phyloP scores from a whole-genome alignment of 352 stramenopile species.

The Elongisporangium undulatum region DNA sequence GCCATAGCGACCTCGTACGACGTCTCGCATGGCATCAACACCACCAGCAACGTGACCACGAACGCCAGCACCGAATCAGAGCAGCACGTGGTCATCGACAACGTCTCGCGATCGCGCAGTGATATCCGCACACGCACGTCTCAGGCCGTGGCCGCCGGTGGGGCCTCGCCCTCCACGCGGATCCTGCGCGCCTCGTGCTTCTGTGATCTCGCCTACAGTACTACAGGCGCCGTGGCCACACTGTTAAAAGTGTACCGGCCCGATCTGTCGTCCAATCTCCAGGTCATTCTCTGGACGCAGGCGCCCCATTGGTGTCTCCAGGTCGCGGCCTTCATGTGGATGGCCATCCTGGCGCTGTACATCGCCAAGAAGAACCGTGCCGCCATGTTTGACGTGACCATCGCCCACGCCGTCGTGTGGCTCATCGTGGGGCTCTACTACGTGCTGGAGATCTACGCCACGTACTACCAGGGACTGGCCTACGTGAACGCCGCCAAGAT shows the following conservation, averaged over 20 bases:
- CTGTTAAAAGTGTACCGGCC: conserved; percentile 43
- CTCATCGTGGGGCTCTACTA: conserved; percentile 73
- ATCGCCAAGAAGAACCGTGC: conserved; percentile 57
- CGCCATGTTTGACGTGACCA: conserved; percentile 62
- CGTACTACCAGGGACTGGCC: conserved; percentile 39
- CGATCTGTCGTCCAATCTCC: conserved; percentile 24
- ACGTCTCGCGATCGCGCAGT: conserved; percentile 10
- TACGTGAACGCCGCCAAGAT: conserved; percentile 53
- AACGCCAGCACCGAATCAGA: conserved; percentile 21
- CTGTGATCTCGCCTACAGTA: conserved; percentile 66
- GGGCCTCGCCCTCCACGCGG: conserved; percentile 50
- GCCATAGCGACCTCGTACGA: not conserved
- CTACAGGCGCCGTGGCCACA: conserved; percentile 56
- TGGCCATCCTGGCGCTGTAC: conserved; percentile 67
- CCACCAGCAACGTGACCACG: conserved; percentile 20
- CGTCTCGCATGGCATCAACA: conserved; percentile 6
- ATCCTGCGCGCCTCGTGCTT: conserved; percentile 68
- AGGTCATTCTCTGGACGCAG: conserved; percentile 65
- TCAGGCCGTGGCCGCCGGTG: conserved; percentile 19
- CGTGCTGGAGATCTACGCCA: conserved; percentile 65
- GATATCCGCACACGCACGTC: conserved; percentile 23
- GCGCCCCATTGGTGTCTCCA: conserved; percentile 75
- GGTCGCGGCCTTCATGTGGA: conserved; percentile 78
- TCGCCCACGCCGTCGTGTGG: conserved; percentile 77
- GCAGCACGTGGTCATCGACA: conserved; percentile 19